Evolutionary conservation across 2,329 filamentous ascomycete genomes (phyloP).

Genomic region (Verticillium tricorpus): DNA sequence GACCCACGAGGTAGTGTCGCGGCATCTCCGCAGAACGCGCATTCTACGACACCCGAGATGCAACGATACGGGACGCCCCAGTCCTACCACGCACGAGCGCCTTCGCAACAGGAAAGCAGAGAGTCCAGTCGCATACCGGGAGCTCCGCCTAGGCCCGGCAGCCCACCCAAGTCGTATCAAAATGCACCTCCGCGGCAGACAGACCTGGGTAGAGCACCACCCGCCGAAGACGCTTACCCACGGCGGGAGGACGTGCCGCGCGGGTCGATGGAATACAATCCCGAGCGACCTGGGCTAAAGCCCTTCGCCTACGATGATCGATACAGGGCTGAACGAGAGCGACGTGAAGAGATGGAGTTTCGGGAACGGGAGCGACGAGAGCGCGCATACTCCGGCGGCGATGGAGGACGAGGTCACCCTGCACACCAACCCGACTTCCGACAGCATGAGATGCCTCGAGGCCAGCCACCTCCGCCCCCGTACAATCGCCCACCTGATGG

Average conservation of each 20-base stretch:
- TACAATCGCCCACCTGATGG: constrained; percentile 37
- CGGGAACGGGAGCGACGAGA: constrained; percentile 38
- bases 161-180: constrained; percentile 47
- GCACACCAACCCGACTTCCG: constrained; percentile 42
- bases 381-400: constrained; percentile 44
- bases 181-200: constrained; percentile 36
- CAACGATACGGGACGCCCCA: constrained; percentile 58
- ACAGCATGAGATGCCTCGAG: constrained; percentile 28
- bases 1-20: constrained; percentile 39
- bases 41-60: constrained; percentile 53
- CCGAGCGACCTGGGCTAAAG: constrained; percentile 42
- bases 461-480: constrained; percentile 30
- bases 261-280: constrained; percentile 44
- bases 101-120: constrained; percentile 42
- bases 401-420: constrained; percentile 38
- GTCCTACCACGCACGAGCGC: constrained; percentile 45
- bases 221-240: constrained; percentile 37
- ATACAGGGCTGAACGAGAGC: constrained; percentile 44
- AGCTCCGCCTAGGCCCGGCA: constrained; percentile 43
- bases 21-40: constrained; percentile 45
- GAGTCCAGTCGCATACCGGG: constrained; percentile 28
- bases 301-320: constrained; percentile 47
- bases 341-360: constrained; percentile 38
- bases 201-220: constrained; percentile 39
- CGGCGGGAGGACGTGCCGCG: constrained; percentile 42